Conservation (phyloP, 495 filamentous ascomycete genomes). For the Oidiodendron maius region DNA sequence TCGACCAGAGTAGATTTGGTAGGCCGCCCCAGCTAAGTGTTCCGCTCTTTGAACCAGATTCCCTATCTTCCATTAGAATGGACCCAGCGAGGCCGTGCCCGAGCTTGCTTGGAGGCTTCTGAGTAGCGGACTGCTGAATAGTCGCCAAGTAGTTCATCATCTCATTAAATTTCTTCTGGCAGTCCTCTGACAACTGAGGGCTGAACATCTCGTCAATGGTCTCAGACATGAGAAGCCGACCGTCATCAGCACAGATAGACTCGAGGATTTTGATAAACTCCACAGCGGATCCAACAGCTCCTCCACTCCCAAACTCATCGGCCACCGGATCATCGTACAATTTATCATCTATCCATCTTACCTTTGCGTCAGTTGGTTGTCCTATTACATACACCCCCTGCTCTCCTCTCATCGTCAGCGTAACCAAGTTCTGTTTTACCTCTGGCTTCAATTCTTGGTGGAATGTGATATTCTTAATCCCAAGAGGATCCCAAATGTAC, state of each 20-base stretch:
- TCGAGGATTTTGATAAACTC: conserved; percentile 41
- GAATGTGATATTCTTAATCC: conserved; percentile 45
- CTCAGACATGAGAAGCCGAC: conserved; percentile 32
- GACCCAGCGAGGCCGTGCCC: too few species aligned
- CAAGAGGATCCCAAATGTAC: conserved; percentile 51
- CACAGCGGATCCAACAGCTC: conserved; percentile 27
- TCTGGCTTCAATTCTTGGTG: conserved; percentile 35
- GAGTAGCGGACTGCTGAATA: too few species aligned
- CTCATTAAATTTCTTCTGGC: neutral
- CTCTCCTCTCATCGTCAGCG: conserved; percentile 27
- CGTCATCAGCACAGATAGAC: conserved; percentile 36
- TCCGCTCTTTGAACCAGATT: too few species aligned
- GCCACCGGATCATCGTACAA: conserved; percentile 1
- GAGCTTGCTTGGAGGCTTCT: too few species aligned
- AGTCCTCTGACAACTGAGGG: conserved; percentile 23
- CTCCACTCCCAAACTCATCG: conserved; percentile 35
- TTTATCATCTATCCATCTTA: conserved; percentile 26
- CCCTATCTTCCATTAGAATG: too few species aligned
- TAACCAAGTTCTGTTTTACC: conserved; percentile 28
- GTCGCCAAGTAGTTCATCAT: too few species aligned
- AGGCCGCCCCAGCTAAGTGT: too few species aligned
- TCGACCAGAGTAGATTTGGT: too few species aligned
- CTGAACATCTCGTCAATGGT: conserved; percentile 41
- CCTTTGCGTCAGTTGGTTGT: conserved; percentile 21
- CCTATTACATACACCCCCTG: conserved; percentile 16